phyloP scores from a whole-genome alignment of 805 yeast genomes.

The Maudiozyma turicensis region DNA sequence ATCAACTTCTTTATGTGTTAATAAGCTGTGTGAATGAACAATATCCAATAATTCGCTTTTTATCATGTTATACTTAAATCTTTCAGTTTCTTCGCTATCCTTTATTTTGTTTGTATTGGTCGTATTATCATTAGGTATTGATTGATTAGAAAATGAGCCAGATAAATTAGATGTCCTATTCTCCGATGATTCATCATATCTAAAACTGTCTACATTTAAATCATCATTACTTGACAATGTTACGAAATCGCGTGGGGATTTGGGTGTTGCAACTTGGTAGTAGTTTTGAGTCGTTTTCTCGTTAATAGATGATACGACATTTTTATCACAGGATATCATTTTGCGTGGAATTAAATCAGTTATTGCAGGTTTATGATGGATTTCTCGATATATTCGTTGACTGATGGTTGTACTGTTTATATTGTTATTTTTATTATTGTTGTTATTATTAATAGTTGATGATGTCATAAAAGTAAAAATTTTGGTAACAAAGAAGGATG shows the following conservation, averaged over 20 bases:
- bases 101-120: constrained; percentile 1
- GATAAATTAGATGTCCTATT: no score
- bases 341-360: neutral
- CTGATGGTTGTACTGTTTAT: neutral
- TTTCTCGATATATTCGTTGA: no score
- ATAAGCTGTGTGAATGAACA: constrained; percentile 48
- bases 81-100: constrained; percentile 24
- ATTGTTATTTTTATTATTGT: neutral
- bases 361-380: neutral
- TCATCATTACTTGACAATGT: constrained; percentile 17
- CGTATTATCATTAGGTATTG: neutral
- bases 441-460: neutral
- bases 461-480: neutral
- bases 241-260: constrained; percentile 33
- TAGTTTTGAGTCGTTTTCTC: constrained; percentile 5
- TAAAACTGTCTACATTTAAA: neutral
- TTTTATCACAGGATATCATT: neutral
- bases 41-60: constrained; percentile 34
- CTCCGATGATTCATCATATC: neutral
- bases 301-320: neutral
- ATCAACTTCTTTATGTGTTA: constrained; percentile 48
- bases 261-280: constrained; percentile 36
- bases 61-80: constrained; percentile 22
- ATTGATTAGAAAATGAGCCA: no score
- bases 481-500: neutral